Evolutionary conservation across 179 eudicot genomes (phyloP).

Genomic region (Amaranthus tricolor): DNA sequence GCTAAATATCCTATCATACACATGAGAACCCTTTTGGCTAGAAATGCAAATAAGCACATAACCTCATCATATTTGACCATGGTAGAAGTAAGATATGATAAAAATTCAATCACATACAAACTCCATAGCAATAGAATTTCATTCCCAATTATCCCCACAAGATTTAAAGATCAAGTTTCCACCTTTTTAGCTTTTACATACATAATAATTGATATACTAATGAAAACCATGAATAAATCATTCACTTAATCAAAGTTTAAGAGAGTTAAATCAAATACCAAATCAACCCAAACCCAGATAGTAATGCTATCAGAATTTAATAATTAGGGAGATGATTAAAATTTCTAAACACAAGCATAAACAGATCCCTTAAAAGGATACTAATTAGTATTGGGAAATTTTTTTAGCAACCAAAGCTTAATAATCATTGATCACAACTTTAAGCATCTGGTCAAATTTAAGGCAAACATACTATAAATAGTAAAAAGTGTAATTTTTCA

Average conservation of each 20-base stretch:
- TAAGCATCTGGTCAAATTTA: neutral
- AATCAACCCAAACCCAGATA: no score
- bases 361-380: neutral
- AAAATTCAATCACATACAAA: no score
- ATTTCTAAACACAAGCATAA: no score
- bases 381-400: neutral
- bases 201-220: no score
- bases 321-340: neutral
- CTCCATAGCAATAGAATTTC: neutral
- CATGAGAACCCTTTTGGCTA: no score
- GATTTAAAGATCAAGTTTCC: neutral
- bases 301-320: no score
- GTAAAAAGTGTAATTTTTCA: neutral
- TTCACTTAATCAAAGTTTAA: neutral
- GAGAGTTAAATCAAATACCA: neutral
- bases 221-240: neutral
- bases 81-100: no score
- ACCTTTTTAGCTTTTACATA: neutral
- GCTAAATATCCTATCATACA: neutral
- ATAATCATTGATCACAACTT: neutral
- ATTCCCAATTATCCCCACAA: neutral
- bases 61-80: no score
- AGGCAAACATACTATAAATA: neutral
- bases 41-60: no score
- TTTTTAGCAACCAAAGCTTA: neutral